Evolutionary conservation across 2,329 filamentous ascomycete species (phyloP).

Genomic region (Colletotrichum sp.): DNA sequence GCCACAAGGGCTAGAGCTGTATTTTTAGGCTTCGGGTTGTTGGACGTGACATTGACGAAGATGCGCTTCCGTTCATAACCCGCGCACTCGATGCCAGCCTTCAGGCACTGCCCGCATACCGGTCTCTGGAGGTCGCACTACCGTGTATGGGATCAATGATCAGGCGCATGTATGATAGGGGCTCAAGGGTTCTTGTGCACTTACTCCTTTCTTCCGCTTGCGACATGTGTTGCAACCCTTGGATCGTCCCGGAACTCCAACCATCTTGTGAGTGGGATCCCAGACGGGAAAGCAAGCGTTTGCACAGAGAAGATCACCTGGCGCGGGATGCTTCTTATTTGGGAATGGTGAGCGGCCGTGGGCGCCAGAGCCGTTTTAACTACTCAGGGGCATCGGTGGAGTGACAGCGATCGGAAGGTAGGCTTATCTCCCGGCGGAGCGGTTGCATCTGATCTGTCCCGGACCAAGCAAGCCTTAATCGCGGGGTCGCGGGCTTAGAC

Average conservation of each 20-base stretch:
- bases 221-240: slow-evolving; percentile 24
- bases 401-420: not conserved
- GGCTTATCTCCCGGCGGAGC: not conserved
- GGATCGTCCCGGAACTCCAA: slow-evolving; percentile 24
- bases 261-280: slow-evolving; percentile 9
- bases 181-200: not conserved
- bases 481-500: not conserved
- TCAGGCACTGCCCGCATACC: slow-evolving; percentile 22
- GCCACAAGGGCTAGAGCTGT: not conserved
- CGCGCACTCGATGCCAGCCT: slow-evolving; percentile 15
- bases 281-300: not conserved
- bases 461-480: not conserved
- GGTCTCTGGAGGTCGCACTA: slow-evolving; percentile 24
- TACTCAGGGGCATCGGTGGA: not conserved
- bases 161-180: not conserved
- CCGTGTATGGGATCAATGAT: not conserved
- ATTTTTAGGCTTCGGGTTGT: not conserved
- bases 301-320: not conserved
- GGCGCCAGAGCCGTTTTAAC: not conserved
- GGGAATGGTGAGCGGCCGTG: not conserved
- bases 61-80: slow-evolving; percentile 22
- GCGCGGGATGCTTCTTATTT: slow-evolving; percentile 7
- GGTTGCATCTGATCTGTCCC: not conserved
- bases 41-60: slow-evolving; percentile 21
- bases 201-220: slow-evolving; percentile 24